Evolutionary conservation across 345 rosid species (phyloP).

Genomic region (Geranium rotundifolium): DNA sequence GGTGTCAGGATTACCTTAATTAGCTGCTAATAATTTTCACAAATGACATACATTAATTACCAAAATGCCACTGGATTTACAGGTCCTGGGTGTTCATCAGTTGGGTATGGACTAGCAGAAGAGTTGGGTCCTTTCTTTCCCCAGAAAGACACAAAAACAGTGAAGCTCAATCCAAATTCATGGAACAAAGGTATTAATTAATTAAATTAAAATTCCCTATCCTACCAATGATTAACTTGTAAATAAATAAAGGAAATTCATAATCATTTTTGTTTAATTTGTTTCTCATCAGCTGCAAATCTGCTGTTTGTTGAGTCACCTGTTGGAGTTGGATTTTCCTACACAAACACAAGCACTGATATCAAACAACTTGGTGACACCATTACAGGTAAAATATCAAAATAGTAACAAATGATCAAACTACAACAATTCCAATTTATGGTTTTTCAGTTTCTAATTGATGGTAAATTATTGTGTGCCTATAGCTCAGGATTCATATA

Average conservation of each 20-base stretch:
- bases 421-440: no score
- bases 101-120: slow-evolving; percentile 67
- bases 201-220: neutral
- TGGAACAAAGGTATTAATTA: slow-evolving; percentile 55
- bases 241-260: neutral
- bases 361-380: slow-evolving; percentile 43
- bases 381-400: slow-evolving; percentile 28
- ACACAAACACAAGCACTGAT: slow-evolving; percentile 39
- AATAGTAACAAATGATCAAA: neutral
- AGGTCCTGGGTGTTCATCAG: slow-evolving; percentile 83
- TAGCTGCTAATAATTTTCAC: neutral
- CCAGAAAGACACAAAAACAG: slow-evolving; percentile 29
- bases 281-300: slow-evolving; percentile 35
- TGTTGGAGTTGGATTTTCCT: slow-evolving; percentile 58
- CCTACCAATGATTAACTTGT: no score
- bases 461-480: no score
- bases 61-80: neutral
- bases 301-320: slow-evolving; percentile 58
- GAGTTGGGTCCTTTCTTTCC: slow-evolving; percentile 81
- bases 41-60: neutral
- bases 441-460: no score
- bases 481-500: slow-evolving; percentile 16
- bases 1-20: neutral
- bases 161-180: slow-evolving; percentile 45
- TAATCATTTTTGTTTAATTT: neutral